A percentile compares a stretch with the other conserved stretches of the same genome.
phyloP scores from a whole-genome alignment of 257 asterid species.

The Capsicum baccatum region DNA sequence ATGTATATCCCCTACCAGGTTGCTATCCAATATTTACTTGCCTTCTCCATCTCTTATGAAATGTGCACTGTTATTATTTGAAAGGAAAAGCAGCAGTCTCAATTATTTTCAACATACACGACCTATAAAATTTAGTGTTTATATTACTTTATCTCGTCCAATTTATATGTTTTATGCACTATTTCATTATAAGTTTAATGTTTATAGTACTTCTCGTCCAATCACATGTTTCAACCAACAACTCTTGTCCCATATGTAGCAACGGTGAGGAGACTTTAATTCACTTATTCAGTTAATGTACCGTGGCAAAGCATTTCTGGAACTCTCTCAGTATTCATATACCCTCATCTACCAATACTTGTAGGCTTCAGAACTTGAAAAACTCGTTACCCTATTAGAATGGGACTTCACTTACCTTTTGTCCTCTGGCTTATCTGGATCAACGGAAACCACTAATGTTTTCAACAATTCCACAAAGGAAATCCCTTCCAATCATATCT shows the following conservation, averaged over 20 bases:
- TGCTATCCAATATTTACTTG: slow-evolving; percentile 20
- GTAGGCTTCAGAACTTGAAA: background rate
- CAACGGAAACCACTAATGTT: background rate
- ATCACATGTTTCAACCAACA: background rate
- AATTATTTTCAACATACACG: background rate
- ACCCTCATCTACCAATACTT: background rate
- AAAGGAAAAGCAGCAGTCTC: background rate
- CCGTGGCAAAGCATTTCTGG: background rate
- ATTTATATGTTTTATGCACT: background rate
- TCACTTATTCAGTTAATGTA: background rate
- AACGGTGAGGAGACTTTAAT: background rate
- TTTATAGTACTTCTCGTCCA: background rate
- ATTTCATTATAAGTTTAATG: too few species aligned
- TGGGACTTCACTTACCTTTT: background rate
- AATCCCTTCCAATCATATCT: background rate
- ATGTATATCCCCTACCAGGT: background rate
- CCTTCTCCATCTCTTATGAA: background rate
- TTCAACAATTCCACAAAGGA: background rate
- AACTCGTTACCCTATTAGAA: background rate
- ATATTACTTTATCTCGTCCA: background rate
- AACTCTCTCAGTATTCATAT: background rate
- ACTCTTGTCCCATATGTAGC: slow-evolving; percentile 8
- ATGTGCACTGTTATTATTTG: background rate
- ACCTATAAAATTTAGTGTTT: background rate
- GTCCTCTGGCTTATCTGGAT: background rate